Base-by-base conservation (phyloP, 495 filamentous ascomycete species). In the Penicillium canariense region DNA sequence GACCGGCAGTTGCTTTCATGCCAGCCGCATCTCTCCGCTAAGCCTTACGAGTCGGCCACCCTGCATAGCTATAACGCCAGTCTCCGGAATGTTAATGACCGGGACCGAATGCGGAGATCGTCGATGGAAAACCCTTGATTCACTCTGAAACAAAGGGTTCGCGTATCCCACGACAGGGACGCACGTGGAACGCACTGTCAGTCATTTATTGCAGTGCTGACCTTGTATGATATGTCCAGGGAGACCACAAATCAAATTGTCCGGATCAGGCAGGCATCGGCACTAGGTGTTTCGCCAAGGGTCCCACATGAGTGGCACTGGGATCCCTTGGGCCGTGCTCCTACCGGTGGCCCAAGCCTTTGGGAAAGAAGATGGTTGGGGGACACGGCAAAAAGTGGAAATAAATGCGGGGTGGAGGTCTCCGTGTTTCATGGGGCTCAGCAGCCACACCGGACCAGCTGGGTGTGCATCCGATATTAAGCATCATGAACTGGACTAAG, bases 141-240 rank as follows among this genome's bases (percentile, higher is more conserved):
- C 57, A 60, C 32, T 49, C 8, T 50, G 35, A 47, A 47, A 47
- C 39, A 52, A 53, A 42, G 55, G 52, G 9, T 26, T 46, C 30
- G 22, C 12, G 43, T 39, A 11, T 26, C 17, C 23, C 23, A 47
- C 62, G 25, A 46, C 55, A 54, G 56, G 48, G 59, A 34, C 18
- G 30, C 56, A 66, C 60, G 57, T 66, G 60, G 44, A 58, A 39
- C 52, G 20, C 30, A 36, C n/a, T 22, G 15, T 20, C 8, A 25
- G 43, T 30, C 43, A 44, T 47, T 44, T 5, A 11, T 23, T 28
- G 42, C 42, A 25, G 3, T 50, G 15, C 18, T 46, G 3, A 28
- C 18, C 20, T 4, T 39, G 48, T 59, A 58, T 61, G 61, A 64
- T 38, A 34, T 56, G 61, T 65, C 61, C 5, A 54, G n/a, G 22